Conservation (phyloP, 2,329 filamentous ascomycete genomes). For the Microcyclospora pomicola region DNA sequence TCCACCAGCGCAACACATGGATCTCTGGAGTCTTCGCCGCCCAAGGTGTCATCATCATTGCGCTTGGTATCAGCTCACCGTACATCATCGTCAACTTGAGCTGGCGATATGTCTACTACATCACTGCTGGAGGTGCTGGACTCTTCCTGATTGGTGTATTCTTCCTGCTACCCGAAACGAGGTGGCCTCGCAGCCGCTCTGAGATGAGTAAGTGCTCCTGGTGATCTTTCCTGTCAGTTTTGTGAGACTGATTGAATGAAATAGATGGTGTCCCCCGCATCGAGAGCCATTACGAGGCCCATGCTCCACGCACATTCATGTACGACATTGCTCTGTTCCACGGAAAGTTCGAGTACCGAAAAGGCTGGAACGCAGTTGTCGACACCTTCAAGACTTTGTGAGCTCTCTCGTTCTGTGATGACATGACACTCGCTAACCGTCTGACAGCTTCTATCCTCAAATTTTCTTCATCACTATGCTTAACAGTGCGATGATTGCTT, state of each 20-base stretch:
- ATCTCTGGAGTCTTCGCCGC: conserved; percentile 17
- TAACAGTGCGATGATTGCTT: conserved; percentile 19
- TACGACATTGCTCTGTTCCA: conserved; percentile 15
- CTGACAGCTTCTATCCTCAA: conserved; percentile 14
- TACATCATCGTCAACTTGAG: conserved; percentile 15
- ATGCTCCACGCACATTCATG: conserved; percentile 10
- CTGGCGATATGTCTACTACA: conserved; percentile 20
- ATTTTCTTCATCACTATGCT: conserved; percentile 21
- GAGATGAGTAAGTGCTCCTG: conserved; percentile 11
- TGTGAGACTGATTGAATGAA: not conserved
- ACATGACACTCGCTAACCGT: no score
- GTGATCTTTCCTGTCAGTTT: no score
- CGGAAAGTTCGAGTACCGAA: conserved; percentile 11
- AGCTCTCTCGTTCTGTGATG: not conserved
- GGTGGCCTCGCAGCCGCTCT: conserved; percentile 14
- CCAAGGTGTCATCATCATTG: conserved; percentile 19
- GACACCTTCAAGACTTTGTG: conserved; percentile 18
- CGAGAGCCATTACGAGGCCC: conserved; percentile 1
- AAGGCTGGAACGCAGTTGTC: conserved; percentile 14
- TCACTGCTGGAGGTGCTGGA: conserved; percentile 13
- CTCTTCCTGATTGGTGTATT: conserved; percentile 14
- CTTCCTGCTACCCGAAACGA: conserved; percentile 18
- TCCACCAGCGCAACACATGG: conserved; percentile 20
- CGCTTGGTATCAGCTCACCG: conserved; percentile 16
- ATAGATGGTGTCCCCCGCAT: conserved; percentile 8